phyloP scores from a whole-genome alignment of 805 yeast species.

The Kodamaea sagamina region DNA sequence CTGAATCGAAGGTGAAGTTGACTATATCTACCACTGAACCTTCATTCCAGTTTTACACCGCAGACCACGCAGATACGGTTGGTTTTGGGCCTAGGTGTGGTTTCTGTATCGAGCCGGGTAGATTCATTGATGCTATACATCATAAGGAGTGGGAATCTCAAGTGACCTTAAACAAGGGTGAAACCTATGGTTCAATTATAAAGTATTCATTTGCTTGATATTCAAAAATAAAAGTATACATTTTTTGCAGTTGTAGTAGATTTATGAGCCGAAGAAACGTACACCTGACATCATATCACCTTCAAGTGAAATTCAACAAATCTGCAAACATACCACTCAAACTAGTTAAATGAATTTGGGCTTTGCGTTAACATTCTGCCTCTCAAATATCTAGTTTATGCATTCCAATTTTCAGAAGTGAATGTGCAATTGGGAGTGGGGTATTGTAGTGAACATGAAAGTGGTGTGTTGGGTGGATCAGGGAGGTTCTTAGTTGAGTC shows the following conservation, averaged over 20 bases:
- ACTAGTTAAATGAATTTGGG: too few species aligned
- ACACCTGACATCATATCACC: too few species aligned
- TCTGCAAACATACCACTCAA: too few species aligned
- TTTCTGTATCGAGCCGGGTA: constrained; percentile 62
- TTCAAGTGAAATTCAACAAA: too few species aligned
- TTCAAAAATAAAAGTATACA: neutral
- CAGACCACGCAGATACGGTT: constrained; percentile 47
- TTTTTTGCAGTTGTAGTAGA: neutral
- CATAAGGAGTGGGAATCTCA: constrained; percentile 46
- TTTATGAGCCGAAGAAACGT: too few species aligned
- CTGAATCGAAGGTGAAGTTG: constrained; percentile 44
- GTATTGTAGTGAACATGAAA: too few species aligned
- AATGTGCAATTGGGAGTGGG: too few species aligned
- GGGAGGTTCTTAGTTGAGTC: too few species aligned
- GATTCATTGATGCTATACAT: constrained; percentile 59
- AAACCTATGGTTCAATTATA: constrained; percentile 53
- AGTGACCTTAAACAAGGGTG: constrained; percentile 50
- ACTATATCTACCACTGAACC: constrained; percentile 62
- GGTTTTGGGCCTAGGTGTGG: constrained; percentile 48
- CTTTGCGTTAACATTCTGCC: too few species aligned
- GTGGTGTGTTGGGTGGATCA: too few species aligned
- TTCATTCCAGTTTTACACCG: constrained; percentile 65
- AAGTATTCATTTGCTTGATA: constrained; percentile 25
- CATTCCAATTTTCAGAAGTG: too few species aligned
- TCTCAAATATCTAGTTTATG: too few species aligned